Evolutionary conservation across 441 rosid genomes (phyloP).

Genomic region (Erodium moschatum): DNA sequence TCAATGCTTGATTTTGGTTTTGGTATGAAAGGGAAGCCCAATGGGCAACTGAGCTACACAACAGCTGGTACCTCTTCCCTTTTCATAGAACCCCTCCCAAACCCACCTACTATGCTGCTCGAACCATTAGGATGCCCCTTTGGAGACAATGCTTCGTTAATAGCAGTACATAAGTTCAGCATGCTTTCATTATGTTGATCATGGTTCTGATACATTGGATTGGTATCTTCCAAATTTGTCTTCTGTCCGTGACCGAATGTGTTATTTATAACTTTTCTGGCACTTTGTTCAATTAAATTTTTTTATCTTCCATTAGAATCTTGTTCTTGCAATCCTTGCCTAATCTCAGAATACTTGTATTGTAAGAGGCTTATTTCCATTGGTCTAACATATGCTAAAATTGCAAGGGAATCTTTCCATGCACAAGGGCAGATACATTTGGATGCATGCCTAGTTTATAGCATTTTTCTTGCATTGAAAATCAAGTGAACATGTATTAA

Average conservation of each 20-base stretch:
- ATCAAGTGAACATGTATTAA: neutral
- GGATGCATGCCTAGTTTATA: neutral
- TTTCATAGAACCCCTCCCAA: neutral
- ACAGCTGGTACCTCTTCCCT: neutral
- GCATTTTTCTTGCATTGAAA: neutral
- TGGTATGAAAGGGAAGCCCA: neutral
- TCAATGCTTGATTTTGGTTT: neutral
- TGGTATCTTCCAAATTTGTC: neutral
- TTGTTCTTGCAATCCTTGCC: neutral
- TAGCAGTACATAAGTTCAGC: neutral
- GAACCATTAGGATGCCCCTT: neutral
- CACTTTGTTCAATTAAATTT: neutral
- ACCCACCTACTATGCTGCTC: neutral
- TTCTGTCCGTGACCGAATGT: no score
- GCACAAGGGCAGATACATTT: neutral
- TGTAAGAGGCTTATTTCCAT: slow-evolving; percentile 13
- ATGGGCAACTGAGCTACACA: neutral
- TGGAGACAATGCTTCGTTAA: neutral
- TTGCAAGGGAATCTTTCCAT: neutral
- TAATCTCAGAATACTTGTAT: neutral
- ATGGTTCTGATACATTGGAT: neutral
- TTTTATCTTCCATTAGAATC: neutral
- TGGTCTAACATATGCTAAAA: neutral
- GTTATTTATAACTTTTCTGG: neutral
- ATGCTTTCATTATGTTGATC: neutral